Conservation (phyloP, 805 yeast genomes). For the Metschnikowia cubensis region DNA sequence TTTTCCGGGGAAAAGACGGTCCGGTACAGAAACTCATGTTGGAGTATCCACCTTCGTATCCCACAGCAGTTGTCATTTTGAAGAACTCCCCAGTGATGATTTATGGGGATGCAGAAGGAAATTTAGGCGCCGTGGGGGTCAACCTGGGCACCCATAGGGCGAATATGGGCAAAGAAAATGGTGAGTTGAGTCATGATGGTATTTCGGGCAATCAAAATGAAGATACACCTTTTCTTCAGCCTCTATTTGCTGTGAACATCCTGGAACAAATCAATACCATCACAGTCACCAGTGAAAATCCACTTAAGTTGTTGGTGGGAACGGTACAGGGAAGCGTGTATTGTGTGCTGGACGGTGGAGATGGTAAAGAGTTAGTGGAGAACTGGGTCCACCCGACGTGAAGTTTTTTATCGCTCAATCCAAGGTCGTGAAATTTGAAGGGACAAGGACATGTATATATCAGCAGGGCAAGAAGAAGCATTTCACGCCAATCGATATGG, state of each 20-base stretch:
- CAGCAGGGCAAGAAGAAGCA: too few relatives aligned
- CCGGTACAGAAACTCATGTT: constrained; percentile 4
- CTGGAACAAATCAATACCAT: constrained; percentile 30
- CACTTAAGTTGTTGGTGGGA: constrained; percentile 10
- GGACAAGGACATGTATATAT: too few relatives aligned
- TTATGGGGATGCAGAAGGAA: constrained; percentile 30
- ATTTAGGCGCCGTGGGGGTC: constrained; percentile 8
- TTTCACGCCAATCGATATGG: too few relatives aligned
- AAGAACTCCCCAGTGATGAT: constrained; percentile 7
- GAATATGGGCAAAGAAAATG: too few relatives aligned
- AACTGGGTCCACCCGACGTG: not conserved
- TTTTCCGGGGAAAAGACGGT: not conserved
- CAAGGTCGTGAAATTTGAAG: not conserved
- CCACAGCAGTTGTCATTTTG: constrained; percentile 15
- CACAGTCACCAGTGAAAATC: constrained; percentile 7
- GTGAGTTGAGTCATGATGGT: too few relatives aligned
- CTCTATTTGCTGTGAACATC: constrained; percentile 18
- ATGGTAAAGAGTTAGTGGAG: not conserved
- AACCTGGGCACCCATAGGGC: not conserved
- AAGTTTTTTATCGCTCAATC: too few relatives aligned
- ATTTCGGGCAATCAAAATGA: too few relatives aligned
- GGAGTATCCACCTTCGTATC: constrained; percentile 9
- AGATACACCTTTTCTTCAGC: not conserved
- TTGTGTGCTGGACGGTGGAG: constrained; percentile 1
- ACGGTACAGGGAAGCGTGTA: constrained; percentile 14